phyloP scores from a whole-genome alignment of 2,329 filamentous ascomycete genomes.

The Penicillium sp. region DNA sequence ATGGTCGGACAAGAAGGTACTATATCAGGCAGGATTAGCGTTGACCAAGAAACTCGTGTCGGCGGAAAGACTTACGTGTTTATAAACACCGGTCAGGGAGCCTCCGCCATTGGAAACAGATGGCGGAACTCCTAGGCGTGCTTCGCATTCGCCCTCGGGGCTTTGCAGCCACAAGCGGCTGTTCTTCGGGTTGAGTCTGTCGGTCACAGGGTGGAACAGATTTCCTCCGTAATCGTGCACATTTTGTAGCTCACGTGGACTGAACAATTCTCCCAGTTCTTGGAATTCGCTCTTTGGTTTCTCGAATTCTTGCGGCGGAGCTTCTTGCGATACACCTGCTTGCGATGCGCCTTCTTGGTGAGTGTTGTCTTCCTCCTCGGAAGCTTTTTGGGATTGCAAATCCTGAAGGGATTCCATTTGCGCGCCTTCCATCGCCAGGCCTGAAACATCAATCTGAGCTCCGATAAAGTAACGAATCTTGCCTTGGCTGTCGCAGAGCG shows the following conservation, averaged over 20 bases:
- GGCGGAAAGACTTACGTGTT: slow-evolving; percentile 54
- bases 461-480: slow-evolving; percentile 71
- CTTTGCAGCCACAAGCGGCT: slow-evolving; percentile 20
- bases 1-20: slow-evolving; percentile 57
- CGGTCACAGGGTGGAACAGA: slow-evolving; percentile 33
- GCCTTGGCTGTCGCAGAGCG: slow-evolving; percentile 69
- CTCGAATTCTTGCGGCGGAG: no score
- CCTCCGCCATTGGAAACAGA: background rate
- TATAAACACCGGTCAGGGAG: slow-evolving; percentile 54
- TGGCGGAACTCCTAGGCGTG: background rate
- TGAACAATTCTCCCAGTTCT: slow-evolving; percentile 71
- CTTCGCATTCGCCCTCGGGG: slow-evolving; percentile 16
- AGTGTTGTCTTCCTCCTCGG: slow-evolving; percentile 5
- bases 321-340: no score
- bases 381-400: slow-evolving; percentile 42
- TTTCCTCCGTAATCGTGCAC: slow-evolving; percentile 66
- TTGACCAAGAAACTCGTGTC: background rate
- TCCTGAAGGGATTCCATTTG: slow-evolving; percentile 66
- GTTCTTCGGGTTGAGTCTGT: slow-evolving; percentile 11
- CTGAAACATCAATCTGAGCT: slow-evolving; percentile 72
- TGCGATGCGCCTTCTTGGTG: background rate
- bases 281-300: slow-evolving; percentile 64
- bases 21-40: slow-evolving; percentile 14
- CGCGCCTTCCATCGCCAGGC: slow-evolving; percentile 67
- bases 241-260: slow-evolving; percentile 66